Percentiles rank a stretch among this genome's conserved stretches.
Conservation (phyloP, 768 basidiomycete genomes). For the Amanita pseudoporphyria region DNA sequence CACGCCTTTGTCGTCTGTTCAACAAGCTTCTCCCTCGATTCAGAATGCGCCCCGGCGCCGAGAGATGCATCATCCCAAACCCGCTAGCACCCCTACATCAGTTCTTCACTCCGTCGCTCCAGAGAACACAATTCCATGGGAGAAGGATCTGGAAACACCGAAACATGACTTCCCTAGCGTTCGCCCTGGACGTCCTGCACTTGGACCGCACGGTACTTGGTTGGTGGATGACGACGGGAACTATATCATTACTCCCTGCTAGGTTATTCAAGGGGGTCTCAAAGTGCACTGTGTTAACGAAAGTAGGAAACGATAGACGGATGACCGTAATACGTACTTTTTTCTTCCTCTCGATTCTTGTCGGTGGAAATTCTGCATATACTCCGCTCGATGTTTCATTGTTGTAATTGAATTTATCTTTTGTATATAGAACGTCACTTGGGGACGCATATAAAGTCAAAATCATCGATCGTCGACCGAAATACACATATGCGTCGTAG, state of each 20-base stretch:
- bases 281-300: not conserved
- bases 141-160: not conserved
- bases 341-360: not conserved
- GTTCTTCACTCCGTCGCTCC: not conserved
- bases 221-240: not conserved
- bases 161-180: not conserved
- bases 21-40: not conserved
- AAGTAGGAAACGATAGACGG: not conserved
- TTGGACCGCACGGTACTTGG: constrained; percentile 3
- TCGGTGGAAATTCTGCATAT: too few species aligned
- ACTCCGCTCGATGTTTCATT: not conserved
- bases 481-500: too few species aligned
- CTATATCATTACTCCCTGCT: not conserved
- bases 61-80: not conserved
- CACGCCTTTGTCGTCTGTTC: not conserved
- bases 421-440: not conserved
- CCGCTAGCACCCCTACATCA: not conserved
- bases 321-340: not conserved
- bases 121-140: constrained; percentile 5
- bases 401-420: not conserved
- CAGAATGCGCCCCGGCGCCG: not conserved
- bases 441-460: too few species aligned
- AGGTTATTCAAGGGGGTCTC: not conserved
- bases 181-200: not conserved
- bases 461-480: too few species aligned